phyloP scores from a whole-genome alignment of 345 rosid genomes.

The Limnanthes douglasii region DNA sequence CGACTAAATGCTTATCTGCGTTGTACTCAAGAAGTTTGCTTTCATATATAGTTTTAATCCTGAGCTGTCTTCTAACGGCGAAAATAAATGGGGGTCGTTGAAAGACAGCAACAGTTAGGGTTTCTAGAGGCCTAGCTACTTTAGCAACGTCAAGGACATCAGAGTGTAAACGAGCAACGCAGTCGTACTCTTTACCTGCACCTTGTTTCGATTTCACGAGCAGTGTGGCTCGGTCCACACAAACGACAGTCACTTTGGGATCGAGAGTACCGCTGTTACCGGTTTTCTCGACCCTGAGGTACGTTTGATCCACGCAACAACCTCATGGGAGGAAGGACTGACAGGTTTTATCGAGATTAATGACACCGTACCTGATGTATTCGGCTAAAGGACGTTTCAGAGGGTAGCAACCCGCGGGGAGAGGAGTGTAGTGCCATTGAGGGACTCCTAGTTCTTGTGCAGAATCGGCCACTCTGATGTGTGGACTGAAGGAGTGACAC shows the following conservation, averaged over 20 bases:
- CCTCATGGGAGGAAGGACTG: constrained; percentile 94
- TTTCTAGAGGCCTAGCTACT: constrained; percentile 79
- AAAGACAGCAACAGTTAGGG: constrained; percentile 84
- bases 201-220: constrained; percentile 97
- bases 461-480: constrained; percentile 92
- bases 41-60: constrained; percentile 80
- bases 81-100: constrained; percentile 88
- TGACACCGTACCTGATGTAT: constrained; percentile 68
- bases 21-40: constrained; percentile 88
- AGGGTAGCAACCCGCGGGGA: constrained; percentile 73
- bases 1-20: constrained; percentile 68
- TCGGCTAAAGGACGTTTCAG: constrained; percentile 79
- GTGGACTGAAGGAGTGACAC: constrained; percentile 59
- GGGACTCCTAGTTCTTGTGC: constrained; percentile 79
- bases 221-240: constrained; percentile 84
- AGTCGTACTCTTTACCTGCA: constrained; percentile 93
- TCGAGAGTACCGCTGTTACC: constrained; percentile 95
- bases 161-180: constrained; percentile 83
- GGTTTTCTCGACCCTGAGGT: constrained; percentile 77
- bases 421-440: constrained; percentile 93
- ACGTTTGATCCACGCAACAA: constrained; percentile 96
- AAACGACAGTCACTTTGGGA: constrained; percentile 93
- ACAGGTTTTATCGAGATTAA: constrained; percentile 93
- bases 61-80: constrained; percentile 90
- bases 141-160: constrained; percentile 72